Percentiles rank a stretch among this genome's conserved stretches.
Evolutionary conservation across 2,329 filamentous ascomycete genomes (phyloP).

Genomic region (Rhinocladiella similis): DNA sequence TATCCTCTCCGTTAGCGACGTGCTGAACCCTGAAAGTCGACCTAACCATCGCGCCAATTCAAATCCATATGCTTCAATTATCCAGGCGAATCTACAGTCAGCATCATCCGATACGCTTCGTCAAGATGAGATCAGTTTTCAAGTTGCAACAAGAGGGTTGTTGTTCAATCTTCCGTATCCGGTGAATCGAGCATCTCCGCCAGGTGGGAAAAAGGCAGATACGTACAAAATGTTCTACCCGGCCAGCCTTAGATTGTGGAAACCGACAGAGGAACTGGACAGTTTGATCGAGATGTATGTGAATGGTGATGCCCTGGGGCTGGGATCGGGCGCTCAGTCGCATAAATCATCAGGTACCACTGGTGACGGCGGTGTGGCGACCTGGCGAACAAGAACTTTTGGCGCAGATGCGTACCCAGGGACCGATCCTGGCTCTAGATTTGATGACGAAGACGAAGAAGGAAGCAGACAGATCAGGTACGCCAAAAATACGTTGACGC

Average conservation of each 20-base stretch:
- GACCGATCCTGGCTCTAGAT: neutral
- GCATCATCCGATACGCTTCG: conserved; percentile 72
- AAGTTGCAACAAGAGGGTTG: conserved; percentile 83
- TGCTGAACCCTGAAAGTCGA: conserved; percentile 70
- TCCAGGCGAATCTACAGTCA: conserved; percentile 48
- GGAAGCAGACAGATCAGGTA: conserved; percentile 40
- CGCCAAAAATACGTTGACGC: conserved; percentile 70
- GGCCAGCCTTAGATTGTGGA: conserved; percentile 78
- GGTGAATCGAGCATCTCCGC: conserved; percentile 63
- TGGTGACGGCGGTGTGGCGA: conserved; percentile 35
- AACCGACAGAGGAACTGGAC: conserved; percentile 77
- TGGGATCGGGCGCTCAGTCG: conserved; percentile 39
- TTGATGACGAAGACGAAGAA: conserved; percentile 1
- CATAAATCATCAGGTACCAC: conserved; percentile 40
- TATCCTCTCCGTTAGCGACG: conserved; percentile 80
- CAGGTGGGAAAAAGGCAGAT: conserved; percentile 49
- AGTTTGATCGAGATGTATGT: conserved; percentile 71
- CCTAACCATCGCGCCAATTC: conserved; percentile 30
- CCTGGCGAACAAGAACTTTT: conserved; percentile 34
- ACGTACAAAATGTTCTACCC: conserved; percentile 92
- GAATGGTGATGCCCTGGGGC: conserved; percentile 49
- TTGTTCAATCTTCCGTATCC: conserved; percentile 82
- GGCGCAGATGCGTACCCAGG: neutral
- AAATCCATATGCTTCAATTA: conserved; percentile 15
- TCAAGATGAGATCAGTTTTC: conserved; percentile 92